Base-by-base conservation (phyloP, 305 asterid genomes). In the Ilex paraguariensis region DNA sequence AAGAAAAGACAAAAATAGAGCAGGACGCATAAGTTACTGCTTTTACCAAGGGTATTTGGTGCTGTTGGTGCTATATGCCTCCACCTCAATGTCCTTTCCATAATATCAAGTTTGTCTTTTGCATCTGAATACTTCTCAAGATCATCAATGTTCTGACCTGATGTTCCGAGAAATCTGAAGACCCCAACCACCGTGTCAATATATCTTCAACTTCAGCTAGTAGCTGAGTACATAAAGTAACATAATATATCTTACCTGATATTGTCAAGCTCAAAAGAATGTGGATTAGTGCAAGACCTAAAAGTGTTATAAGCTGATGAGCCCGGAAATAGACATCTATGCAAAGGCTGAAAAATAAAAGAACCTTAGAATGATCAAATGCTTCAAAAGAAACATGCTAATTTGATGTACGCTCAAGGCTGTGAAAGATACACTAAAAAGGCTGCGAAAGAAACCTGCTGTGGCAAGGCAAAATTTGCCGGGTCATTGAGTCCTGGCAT, bases 51-150 rank as follows among this genome's bases (percentile, higher is more conserved):
- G 66, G 99, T 93, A 66, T 86, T 93, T 54, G 97, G 97, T 57
- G 97, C 89, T 10, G 99, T 86, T 63, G 99, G 99, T 72, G 97
- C 97, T 45, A 93, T 60, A 80, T 90, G 99, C 71, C 99, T 83
- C 97, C 99, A 93, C 82, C 85, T 83, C 83, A 93, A 65, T 59
- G 91, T 90, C 84, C 97, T 84, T 77, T 88, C 99, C 85, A 93
- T 61, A 65, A 86, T 87, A 59, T 71, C 95, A 63, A 86, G 74
- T 70, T 73, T 84, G 70, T 69, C 76, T 60, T 77, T 63, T 28
- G 91, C 97, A 61, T 87, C 84, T 55, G 95, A 81, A 81, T 93
- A 88, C 73, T 81, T 86, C 77, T 78, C 85, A 71, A 87, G 95
- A 75, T 93, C 95, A 51, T 84, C 91, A 48, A 93, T 88, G 73